Percentiles rank a stretch among this genome's conserved stretches.
phyloP scores from a whole-genome alignment of 345 rosid genomes.

The Ricinus communis region DNA sequence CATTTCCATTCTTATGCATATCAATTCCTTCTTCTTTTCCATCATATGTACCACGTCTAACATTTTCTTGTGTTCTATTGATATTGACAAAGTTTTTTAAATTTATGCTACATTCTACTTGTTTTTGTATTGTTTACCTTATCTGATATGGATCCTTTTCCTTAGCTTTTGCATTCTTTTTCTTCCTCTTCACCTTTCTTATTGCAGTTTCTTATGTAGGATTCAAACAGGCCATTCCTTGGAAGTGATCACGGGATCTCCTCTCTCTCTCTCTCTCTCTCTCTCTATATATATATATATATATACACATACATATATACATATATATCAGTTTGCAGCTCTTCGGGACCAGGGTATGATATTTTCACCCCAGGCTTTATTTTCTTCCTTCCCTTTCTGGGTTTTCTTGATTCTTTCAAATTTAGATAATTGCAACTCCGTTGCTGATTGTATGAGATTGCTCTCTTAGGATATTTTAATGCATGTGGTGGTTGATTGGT shows the following conservation, averaged over 20 bases:
- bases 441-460: not conserved
- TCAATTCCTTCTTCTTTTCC: not conserved
- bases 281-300: too few species aligned
- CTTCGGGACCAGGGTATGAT: not conserved
- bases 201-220: slow-evolving; percentile 2
- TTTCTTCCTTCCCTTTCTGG: not conserved
- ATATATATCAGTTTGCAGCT: not conserved
- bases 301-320: too few species aligned
- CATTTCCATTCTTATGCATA: not conserved
- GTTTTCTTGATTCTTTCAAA: not conserved
- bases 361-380: not conserved
- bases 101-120: not conserved
- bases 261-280: not conserved
- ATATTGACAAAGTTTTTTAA: not conserved
- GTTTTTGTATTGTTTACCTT: slow-evolving; percentile 17
- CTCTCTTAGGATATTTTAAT: not conserved
- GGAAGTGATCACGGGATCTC: not conserved
- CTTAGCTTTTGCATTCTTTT: not conserved
- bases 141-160: slow-evolving; percentile 18
- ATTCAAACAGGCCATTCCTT: slow-evolving; percentile 13
- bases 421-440: not conserved
- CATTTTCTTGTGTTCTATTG: slow-evolving; percentile 4
- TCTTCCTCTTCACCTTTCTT: slow-evolving; percentile 6
- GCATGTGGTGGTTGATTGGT: not conserved
- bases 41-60: not conserved